Evolutionary conservation across 2,329 filamentous ascomycete genomes (phyloP).

Genomic region (Penicillium oxalicum): DNA sequence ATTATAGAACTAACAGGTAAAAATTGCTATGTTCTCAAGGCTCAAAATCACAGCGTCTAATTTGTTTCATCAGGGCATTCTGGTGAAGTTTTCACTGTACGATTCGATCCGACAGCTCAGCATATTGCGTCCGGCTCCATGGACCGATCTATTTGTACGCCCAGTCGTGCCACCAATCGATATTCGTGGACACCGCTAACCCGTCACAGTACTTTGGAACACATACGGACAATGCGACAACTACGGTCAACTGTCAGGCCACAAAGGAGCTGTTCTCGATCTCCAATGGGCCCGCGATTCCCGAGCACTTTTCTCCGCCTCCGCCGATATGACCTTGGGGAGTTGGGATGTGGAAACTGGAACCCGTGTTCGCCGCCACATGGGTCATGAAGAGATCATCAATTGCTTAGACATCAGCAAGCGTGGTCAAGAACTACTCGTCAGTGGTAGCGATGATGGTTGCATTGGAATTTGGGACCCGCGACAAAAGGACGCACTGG

Average conservation of each 20-base stretch:
- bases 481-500: slow-evolving; percentile 76
- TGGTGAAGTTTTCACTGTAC: slow-evolving; percentile 83
- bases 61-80: slow-evolving; percentile 46
- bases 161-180: not conserved
- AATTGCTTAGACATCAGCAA: slow-evolving; percentile 85
- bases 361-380: slow-evolving; percentile 82
- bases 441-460: slow-evolving; percentile 90
- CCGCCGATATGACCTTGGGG: slow-evolving; percentile 85
- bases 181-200: too few relatives aligned
- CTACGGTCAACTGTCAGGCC: slow-evolving; percentile 80
- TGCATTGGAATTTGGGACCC: slow-evolving; percentile 96
- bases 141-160: slow-evolving; percentile 81
- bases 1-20: slow-evolving; percentile 88
- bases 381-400: slow-evolving; percentile 93
- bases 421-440: slow-evolving; percentile 80
- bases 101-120: slow-evolving; percentile 83
- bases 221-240: slow-evolving; percentile 92
- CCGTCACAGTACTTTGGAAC: slow-evolving; percentile 74
- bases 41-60: slow-evolving; percentile 4
- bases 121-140: slow-evolving; percentile 91
- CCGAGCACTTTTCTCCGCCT: slow-evolving; percentile 81
- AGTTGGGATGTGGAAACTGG: slow-evolving; percentile 94
- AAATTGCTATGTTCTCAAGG: slow-evolving; percentile 22
- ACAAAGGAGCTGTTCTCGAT: slow-evolving; percentile 86
- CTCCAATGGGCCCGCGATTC: slow-evolving; percentile 96